Percentiles rank a stretch among this genome's conserved stretches.
These are phyloP conservation scores for Earliella scabrosa DNA, from an alignment of 1,284 basidiomycete genomes.

Conservation along the genomic window DNA sequence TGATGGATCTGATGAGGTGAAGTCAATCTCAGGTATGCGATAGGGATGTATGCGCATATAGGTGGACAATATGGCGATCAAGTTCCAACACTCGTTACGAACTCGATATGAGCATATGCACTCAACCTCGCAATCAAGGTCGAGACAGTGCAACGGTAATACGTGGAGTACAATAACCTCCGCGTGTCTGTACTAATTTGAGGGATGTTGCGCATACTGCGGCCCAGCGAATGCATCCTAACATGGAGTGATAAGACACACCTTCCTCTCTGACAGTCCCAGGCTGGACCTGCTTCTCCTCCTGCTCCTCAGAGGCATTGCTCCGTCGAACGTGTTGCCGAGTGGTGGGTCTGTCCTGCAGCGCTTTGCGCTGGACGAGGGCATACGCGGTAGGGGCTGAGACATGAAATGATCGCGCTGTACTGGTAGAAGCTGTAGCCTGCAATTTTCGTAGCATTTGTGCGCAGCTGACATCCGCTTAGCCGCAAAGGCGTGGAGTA, in stretches of 20 bases:
- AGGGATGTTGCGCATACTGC: background rate
- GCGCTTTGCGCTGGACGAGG: slow-evolving; percentile 6
- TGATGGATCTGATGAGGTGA: background rate
- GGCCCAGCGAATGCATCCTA: background rate
- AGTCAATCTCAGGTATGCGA: background rate
- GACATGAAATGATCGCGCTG: slow-evolving; percentile 13
- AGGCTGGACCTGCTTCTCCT: slow-evolving; percentile 1
- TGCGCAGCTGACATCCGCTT: slow-evolving; percentile 21
- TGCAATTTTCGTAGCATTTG: slow-evolving; percentile 31
- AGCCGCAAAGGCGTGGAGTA: too few relatives aligned
- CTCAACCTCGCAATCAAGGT: too few relatives aligned
- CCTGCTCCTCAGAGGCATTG: background rate
- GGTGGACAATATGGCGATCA: background rate
- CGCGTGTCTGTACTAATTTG: too few relatives aligned
- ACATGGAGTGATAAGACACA: background rate
- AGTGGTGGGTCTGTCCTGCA: background rate
- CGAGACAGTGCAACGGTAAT: too few relatives aligned
- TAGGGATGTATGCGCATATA: background rate
- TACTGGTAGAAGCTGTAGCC: slow-evolving; percentile 13
- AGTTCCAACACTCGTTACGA: too few relatives aligned
- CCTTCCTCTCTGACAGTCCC: slow-evolving; percentile 6
- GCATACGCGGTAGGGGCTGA: slow-evolving; percentile 16
- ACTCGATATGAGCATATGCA: too few relatives aligned
- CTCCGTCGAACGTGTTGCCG: background rate
- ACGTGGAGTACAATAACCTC: too few relatives aligned